Evolutionary conservation across 176 grass and related monocot genomes (phyloP).

Genomic region (Rhynchospora breviuscula): DNA sequence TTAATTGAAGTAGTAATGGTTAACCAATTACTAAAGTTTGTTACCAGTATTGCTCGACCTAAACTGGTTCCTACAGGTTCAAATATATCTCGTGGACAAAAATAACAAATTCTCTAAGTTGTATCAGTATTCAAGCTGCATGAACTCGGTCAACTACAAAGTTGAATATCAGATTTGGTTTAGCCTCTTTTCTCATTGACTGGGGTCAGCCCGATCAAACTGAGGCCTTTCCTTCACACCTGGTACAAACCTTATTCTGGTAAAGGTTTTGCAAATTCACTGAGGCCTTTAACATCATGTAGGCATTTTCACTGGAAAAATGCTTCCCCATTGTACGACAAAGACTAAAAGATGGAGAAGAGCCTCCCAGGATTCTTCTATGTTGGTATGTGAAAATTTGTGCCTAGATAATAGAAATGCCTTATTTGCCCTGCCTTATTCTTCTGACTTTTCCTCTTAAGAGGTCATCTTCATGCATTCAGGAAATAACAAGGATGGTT

Average conservation of each 20-base stretch:
- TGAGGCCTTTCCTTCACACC: background rate
- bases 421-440: background rate
- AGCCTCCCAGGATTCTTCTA: conserved; percentile 95
- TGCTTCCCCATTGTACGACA: conserved; percentile 93
- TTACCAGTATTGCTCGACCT: no score
- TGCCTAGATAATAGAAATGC: background rate
- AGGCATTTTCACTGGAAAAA: conserved; percentile 93
- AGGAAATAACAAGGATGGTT: conserved; percentile 95
- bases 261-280: background rate
- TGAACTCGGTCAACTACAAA: background rate
- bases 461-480: conserved; percentile 9
- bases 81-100: background rate
- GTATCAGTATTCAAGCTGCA: background rate
- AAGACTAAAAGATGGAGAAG: conserved; percentile 90
- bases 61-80: background rate
- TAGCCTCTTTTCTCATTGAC: background rate
- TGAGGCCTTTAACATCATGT: conserved; percentile 1
- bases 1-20: no score
- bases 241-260: background rate
- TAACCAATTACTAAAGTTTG: no score
- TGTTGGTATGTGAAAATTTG: conserved; percentile 60
- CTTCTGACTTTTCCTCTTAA: background rate
- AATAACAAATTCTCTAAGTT: background rate
- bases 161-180: background rate
- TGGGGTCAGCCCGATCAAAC: background rate